Conservation (phyloP, 2,329 filamentous ascomycete genomes). For the Amylocarpus encephaloides region DNA sequence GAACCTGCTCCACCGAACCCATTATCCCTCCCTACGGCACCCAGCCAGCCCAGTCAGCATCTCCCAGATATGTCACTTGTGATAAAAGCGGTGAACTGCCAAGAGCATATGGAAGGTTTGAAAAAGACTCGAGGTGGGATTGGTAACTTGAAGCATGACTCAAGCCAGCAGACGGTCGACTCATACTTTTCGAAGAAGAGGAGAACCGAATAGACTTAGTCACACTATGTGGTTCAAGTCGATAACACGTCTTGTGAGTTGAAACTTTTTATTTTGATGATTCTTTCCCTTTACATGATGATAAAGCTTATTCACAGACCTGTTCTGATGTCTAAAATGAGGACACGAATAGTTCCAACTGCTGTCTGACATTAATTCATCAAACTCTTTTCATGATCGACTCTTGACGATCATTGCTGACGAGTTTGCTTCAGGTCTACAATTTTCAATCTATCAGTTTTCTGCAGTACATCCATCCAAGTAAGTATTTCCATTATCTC, state of each 20-base stretch:
- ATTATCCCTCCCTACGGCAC: neutral
- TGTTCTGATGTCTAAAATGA: slow-evolving; percentile 69
- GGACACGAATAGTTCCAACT: slow-evolving; percentile 69
- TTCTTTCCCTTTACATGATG: slow-evolving; percentile 51
- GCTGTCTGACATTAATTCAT: slow-evolving; percentile 57
- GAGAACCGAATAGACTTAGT: slow-evolving; percentile 25
- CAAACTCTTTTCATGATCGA: no score
- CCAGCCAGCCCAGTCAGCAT: slow-evolving; percentile 1
- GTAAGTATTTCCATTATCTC: slow-evolving; percentile 34
- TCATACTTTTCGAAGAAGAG: slow-evolving; percentile 63
- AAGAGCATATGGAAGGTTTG: slow-evolving; percentile 64
- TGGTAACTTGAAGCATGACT: slow-evolving; percentile 70
- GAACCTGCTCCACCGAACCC: neutral
- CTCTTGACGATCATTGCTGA: no score
- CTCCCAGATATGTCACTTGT: slow-evolving; percentile 39
- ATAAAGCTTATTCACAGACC: slow-evolving; percentile 71
- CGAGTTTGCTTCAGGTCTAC: no score
- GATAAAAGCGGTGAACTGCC: slow-evolving; percentile 60
- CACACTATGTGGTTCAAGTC: slow-evolving; percentile 1
- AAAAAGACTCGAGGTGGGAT: slow-evolving; percentile 79
- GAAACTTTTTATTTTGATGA: slow-evolving; percentile 17
- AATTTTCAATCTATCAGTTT: no score
- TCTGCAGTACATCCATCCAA: slow-evolving; percentile 19
- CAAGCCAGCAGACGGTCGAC: slow-evolving; percentile 67
- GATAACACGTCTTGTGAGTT: slow-evolving; percentile 35